A percentile compares a stretch with the other conserved stretches of the same genome.
Conservation (phyloP, 352 stramenopile species). For the Pythium phragmiticola region DNA sequence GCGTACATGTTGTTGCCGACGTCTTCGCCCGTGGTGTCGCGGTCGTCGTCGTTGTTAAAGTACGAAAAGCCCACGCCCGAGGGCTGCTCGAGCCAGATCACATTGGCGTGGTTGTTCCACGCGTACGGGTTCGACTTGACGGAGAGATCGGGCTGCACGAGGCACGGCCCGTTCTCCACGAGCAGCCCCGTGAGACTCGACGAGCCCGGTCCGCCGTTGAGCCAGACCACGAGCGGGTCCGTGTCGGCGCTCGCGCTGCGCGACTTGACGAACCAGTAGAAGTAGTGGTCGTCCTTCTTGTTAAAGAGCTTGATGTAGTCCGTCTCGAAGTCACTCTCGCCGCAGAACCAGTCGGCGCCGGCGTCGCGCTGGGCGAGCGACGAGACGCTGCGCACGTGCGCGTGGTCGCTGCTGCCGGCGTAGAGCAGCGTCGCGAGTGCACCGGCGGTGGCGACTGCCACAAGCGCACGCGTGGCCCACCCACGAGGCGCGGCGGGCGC, state of each 20-base stretch:
- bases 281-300: conserved; percentile 50
- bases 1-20: conserved; percentile 50
- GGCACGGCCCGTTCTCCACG: conserved; percentile 57
- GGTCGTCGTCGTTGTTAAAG: conserved; percentile 19
- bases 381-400: neutral
- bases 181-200: conserved; percentile 41
- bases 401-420: neutral
- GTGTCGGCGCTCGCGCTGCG: conserved; percentile 26
- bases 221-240: conserved; percentile 60
- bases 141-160: conserved; percentile 23
- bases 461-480: neutral
- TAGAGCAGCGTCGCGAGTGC: conserved; percentile 2
- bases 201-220: conserved; percentile 48
- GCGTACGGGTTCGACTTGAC: neutral
- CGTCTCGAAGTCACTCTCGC: conserved; percentile 37
- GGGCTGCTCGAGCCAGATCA: conserved; percentile 52
- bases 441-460: neutral
- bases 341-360: conserved; percentile 32
- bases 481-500: neutral
- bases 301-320: conserved; percentile 50
- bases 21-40: conserved; percentile 30
- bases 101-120: conserved; percentile 25
- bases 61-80: conserved; percentile 40
- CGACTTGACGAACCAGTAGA: conserved; percentile 72
- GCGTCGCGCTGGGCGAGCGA: neutral